Evolutionary conservation across 2,329 filamentous ascomycete species (phyloP).

Genomic region (Xylaria multiplex): DNA sequence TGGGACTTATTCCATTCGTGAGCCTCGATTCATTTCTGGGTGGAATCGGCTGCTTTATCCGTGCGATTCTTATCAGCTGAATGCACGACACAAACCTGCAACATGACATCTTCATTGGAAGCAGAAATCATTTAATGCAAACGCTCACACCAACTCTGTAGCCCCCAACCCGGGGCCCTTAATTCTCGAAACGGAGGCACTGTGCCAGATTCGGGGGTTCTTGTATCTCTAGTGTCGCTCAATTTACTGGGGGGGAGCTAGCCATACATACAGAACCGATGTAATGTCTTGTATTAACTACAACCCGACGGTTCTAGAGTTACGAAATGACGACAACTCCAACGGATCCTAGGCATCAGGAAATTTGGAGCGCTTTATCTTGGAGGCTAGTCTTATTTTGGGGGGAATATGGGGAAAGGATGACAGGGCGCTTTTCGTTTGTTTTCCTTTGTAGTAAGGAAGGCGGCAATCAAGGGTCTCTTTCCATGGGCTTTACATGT

Average conservation of each 20-base stretch:
- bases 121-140: slow-evolving; percentile 9
- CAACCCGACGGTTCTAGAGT: slow-evolving; percentile 19
- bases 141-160: background rate
- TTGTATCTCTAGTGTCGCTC: slow-evolving; percentile 5
- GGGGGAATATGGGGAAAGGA: slow-evolving; percentile 19
- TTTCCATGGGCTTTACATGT: slow-evolving; percentile 24
- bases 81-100: slow-evolving; percentile 35
- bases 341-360: slow-evolving; percentile 2
- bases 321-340: slow-evolving; percentile 13
- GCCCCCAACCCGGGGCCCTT: background rate
- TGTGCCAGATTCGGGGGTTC: slow-evolving; percentile 6
- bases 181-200: slow-evolving; percentile 14
- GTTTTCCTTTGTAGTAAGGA: slow-evolving; percentile 28
- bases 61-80: slow-evolving; percentile 43
- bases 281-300: slow-evolving; percentile 40
- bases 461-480: slow-evolving; percentile 26
- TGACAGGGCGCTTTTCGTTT: slow-evolving; percentile 27
- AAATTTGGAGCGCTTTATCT: slow-evolving; percentile 4
- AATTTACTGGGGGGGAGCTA: slow-evolving; percentile 3
- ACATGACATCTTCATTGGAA: slow-evolving; percentile 11
- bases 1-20: slow-evolving; percentile 98
- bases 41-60: slow-evolving; percentile 40
- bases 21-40: slow-evolving; percentile 42
- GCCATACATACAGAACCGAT: slow-evolving; percentile 28
- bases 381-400: slow-evolving; percentile 9